Evolutionary conservation across 495 filamentous ascomycete genomes (phyloP).

Genomic region (Neurospora africana): DNA sequence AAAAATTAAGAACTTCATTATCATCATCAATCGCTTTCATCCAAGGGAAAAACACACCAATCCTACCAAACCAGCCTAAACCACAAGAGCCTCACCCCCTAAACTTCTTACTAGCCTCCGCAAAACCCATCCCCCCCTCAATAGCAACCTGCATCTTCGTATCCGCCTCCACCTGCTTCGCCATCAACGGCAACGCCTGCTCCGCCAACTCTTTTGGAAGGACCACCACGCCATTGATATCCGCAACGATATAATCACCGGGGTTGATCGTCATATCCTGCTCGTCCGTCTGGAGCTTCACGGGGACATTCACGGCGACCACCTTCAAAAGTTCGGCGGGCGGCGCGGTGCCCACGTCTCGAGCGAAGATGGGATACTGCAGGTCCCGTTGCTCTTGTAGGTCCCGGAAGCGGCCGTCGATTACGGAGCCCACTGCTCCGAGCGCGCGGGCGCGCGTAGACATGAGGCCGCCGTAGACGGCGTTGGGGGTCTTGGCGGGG

Average conservation of each 20-base stretch:
- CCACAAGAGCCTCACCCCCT: conserved; percentile 7
- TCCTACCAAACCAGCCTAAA: background rate
- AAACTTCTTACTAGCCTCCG: conserved; percentile 42
- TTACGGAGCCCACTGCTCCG: conserved; percentile 34
- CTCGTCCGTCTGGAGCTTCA: conserved; percentile 28
- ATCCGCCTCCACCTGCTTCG: conserved; percentile 42
- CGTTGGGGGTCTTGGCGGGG: conserved; percentile 40
- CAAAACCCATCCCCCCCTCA: conserved; percentile 38
- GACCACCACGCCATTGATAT: conserved; percentile 46
- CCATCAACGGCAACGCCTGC: conserved; percentile 37
- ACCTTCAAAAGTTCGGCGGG: conserved; percentile 36
- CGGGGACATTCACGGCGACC: conserved; percentile 30
- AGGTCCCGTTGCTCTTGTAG: conserved; percentile 48
- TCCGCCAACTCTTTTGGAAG: conserved; percentile 35
- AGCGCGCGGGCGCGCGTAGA: conserved; percentile 40
- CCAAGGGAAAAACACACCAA: background rate
- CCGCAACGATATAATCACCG: conserved; percentile 48
- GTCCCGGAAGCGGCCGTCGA: conserved; percentile 51
- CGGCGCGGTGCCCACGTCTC: conserved; percentile 42
- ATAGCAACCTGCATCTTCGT: conserved; percentile 42
- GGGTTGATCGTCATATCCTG: conserved; percentile 41
- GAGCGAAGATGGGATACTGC: conserved; percentile 40
- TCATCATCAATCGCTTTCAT: background rate
- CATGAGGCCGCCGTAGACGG: conserved; percentile 52
- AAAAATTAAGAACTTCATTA: background rate